Evolutionary conservation across 2,329 filamentous ascomycete genomes (phyloP), one percentile per base, ranked within the genome.

Genomic region (Aspergillus fischeri): DNA sequence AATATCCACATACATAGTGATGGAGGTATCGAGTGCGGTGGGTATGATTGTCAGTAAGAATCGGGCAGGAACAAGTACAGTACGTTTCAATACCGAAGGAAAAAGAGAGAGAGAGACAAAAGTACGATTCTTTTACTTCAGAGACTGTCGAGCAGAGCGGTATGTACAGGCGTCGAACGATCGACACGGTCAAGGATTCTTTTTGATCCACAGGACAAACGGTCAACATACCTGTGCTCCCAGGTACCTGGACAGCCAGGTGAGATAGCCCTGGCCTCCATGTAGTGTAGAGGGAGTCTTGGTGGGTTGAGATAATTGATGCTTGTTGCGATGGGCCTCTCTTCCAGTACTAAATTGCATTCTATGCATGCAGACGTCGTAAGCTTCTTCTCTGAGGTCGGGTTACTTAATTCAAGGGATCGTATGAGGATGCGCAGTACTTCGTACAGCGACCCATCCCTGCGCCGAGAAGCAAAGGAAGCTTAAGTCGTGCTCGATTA

Each of bases 191-290:
- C 21, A 27, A n/a, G 28, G 27, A 29, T 35, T 14, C 14, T 14
- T 25, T 20, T 29, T 53, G 44, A 20, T 25, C 50, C 44, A 49
- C 44, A 38, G 44, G 49, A 56, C 29, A 52, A 41, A 53, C 17
- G 35, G 49, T 50, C 25, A 44, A 51, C 55, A 57, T 53, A 27
- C 51, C 51, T 44, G 51, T 11, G 47, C 20, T 56, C 56, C 53
- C 53, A 53, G 45, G 55, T 55, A 58, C 53, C 56, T 49, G 56
- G 53, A 49, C 42, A 49, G 49, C 21, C 25, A 20, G 21, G 51
- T 58, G 42, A 41, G n/a, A 11, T 27, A 7, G 49, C 29, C 27
- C 32, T 53, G 38, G 9, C 35, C 14, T 53, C 17, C 28, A 7
- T 27, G 25, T 25, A 42, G 41, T 53, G 51, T 25, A 38, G 29